phyloP scores from a whole-genome alignment of 1,139 yeast species.

The Kazachstania sp. region DNA sequence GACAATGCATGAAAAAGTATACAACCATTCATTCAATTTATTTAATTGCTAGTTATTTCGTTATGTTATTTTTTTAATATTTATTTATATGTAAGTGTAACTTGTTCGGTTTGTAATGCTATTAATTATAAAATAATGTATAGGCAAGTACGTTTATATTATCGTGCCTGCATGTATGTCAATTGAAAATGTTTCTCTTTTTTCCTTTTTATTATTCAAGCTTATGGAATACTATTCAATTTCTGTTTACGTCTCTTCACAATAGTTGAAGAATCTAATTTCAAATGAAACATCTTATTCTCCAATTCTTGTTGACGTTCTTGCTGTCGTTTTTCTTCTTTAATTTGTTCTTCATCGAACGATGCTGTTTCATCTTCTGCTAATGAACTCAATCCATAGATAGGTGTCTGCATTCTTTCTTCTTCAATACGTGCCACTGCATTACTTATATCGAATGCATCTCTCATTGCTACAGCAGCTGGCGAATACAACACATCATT shows the following conservation, averaged over 20 bases:
- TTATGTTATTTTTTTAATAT: background rate
- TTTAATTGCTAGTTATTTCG: background rate
- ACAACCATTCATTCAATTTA: no score
- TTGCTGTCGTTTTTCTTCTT: background rate
- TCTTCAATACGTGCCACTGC: slow-evolving; percentile 93
- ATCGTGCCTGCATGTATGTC: no score
- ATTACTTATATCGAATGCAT: slow-evolving; percentile 88
- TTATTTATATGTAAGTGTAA: background rate
- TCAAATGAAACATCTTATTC: slow-evolving; percentile 50
- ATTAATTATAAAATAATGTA: no score
- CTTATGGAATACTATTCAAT: slow-evolving; percentile 5
- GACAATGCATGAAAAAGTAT: no score
- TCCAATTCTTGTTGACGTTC: slow-evolving; percentile 10
- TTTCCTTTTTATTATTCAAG: no score
- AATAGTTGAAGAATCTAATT: slow-evolving; percentile 71
- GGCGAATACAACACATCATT: slow-evolving; percentile 51
- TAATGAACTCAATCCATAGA: background rate
- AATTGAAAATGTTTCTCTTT: no score
- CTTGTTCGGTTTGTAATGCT: background rate
- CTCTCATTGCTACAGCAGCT: slow-evolving; percentile 85
- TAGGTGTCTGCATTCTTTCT: slow-evolving; percentile 34
- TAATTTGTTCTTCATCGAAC: background rate
- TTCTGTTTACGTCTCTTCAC: slow-evolving; percentile 60
- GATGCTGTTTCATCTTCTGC: slow-evolving; percentile 6
- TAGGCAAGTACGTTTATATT: no score